phyloP scores from a whole-genome alignment of 257 asterid genomes.

The Nicotiana otophora region DNA sequence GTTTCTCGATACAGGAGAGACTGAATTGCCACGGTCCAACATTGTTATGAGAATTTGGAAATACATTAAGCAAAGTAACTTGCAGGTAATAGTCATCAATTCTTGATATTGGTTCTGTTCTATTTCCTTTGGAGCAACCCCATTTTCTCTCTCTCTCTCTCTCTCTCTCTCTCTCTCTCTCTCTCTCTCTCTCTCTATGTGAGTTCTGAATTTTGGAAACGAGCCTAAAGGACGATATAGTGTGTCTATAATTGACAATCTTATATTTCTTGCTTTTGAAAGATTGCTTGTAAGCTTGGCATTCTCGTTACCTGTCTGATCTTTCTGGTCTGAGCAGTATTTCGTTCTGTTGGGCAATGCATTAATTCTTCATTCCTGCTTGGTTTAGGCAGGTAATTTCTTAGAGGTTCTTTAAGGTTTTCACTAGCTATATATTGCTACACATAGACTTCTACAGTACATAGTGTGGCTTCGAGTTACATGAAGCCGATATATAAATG shows the following conservation, averaged over 20 bases:
- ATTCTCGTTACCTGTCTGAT: neutral
- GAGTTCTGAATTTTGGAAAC: neutral
- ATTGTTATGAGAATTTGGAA: slow-evolving; percentile 85
- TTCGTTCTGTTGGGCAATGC: neutral
- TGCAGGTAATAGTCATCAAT: too few relatives aligned
- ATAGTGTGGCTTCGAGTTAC: neutral
- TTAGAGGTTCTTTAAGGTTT: neutral
- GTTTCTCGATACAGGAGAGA: slow-evolving; percentile 89
- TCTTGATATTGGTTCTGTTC: too few relatives aligned
- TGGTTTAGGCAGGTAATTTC: neutral
- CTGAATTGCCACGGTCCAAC: slow-evolving; percentile 59
- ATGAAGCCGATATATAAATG: neutral
- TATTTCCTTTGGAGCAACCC: too few relatives aligned
- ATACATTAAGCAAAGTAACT: slow-evolving; percentile 64
- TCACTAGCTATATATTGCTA: neutral
- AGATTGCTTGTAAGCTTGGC: neutral
- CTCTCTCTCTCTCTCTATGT: neutral
- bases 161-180: too few relatives aligned
- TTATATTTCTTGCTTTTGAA: neutral
- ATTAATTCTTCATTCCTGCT: neutral
- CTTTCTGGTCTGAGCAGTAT: neutral
- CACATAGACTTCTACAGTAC: neutral
- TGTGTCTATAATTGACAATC: neutral
- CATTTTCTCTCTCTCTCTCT: too few relatives aligned
- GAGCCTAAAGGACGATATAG: neutral